Base-by-base conservation (phyloP, 352 stramenopile genomes). In the Elongisporangium prolatum region DNA sequence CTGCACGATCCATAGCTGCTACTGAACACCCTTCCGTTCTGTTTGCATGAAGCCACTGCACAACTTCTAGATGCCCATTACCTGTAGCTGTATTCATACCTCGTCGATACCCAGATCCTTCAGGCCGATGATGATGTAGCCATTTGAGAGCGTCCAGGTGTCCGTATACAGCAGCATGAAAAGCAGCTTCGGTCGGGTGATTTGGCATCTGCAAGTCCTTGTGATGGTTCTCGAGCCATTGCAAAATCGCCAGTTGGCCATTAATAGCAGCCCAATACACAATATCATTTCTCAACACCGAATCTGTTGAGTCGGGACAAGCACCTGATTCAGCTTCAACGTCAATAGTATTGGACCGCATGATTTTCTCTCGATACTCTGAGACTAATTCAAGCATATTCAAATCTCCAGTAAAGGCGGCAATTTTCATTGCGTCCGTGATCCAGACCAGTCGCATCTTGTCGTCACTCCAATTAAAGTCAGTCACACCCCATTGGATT, bases 81-180 rank as follows among this genome's bases (percentile, higher is more conserved):
- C 72, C 65, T 7, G 72, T 69, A 3, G 68, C 75, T 21, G 69
- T 37, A 10, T 69, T 63, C 2, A 77, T 60, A 0, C 55, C 67
- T 9, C 70, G 59, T 14, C 56, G 59, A 1, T 62, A 72, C 44
- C 74, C 85, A 1, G 69, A 69, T 5, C 28, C 28, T 64, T 84
- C 77, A 0, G 20, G 59, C 10, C 73, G 71, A 47, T 87, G 54
- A 3, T 51, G 47, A 3, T 84, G 75, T 2, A 89, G 67, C 72
- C 72, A 91, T 52, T 76, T 52, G n/a, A 89, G 60, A 11, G 80
- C 65, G 17, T 76, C 75, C 13, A 89, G 24, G 34, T 84, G 77
- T 20, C 81, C 81, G 9, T 69, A 67, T 10, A 64, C 67, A 0
- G 64, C 69, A 0, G 77, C 77, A 40, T 40, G 28, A 13, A 40